phyloP scores from a whole-genome alignment of 2,329 filamentous ascomycete genomes.

The Apiospora aurea region DNA sequence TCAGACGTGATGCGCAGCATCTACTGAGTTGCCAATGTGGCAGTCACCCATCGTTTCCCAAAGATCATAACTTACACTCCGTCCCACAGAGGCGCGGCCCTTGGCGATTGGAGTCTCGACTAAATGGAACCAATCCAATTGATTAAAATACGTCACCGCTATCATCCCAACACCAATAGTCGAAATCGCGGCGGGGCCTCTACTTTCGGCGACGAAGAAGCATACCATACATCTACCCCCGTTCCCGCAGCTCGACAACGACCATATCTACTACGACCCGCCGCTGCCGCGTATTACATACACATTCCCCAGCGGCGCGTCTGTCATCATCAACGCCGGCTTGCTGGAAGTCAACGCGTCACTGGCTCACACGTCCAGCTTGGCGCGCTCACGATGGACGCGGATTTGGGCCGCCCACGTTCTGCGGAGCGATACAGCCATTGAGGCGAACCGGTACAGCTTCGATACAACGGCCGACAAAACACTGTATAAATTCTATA shows the following conservation, averaged over 20 bases:
- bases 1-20: slow-evolving; percentile 29
- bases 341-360: slow-evolving; percentile 29
- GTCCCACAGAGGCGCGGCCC: slow-evolving; percentile 36
- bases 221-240: slow-evolving; percentile 38
- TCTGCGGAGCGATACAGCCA: slow-evolving; percentile 32
- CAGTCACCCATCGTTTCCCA: slow-evolving; percentile 35
- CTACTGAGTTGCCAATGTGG: slow-evolving; percentile 35
- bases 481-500: too few relatives aligned
- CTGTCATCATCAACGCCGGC: slow-evolving; percentile 21
- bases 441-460: slow-evolving; percentile 23
- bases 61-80: slow-evolving; percentile 34
- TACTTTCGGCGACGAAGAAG: slow-evolving; percentile 27
- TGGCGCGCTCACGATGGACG: slow-evolving; percentile 31
- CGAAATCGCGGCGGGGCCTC: neutral
- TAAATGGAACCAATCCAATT: slow-evolving; percentile 32
- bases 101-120: slow-evolving; percentile 32
- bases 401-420: slow-evolving; percentile 32
- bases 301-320: slow-evolving; percentile 23
- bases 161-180: slow-evolving; percentile 30
- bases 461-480: neutral
- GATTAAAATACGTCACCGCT: slow-evolving; percentile 33
- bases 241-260: slow-evolving; percentile 35
- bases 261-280: slow-evolving; percentile 26
- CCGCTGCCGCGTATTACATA: slow-evolving; percentile 29
- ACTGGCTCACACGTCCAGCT: slow-evolving; percentile 28